Percentiles rank a stretch among this genome's conserved stretches.
Evolutionary conservation across 257 asterid species (phyloP).

Genomic region (Eustoma russellianum): DNA sequence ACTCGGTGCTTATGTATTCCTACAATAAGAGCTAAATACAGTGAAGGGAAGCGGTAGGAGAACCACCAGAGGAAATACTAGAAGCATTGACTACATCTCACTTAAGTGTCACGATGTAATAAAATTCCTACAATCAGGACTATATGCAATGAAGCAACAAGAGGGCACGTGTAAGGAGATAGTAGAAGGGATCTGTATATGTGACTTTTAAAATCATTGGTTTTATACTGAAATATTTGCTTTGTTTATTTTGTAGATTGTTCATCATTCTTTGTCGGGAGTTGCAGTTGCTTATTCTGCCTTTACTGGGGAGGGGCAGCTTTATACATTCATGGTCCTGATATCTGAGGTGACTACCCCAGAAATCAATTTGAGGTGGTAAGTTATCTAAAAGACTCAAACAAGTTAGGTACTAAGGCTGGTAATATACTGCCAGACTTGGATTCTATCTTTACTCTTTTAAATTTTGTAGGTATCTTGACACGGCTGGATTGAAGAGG

Average conservation of each 20-base stretch:
- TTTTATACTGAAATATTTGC: too few species aligned
- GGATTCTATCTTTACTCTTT: conserved; percentile 17
- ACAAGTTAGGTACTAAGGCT: not conserved
- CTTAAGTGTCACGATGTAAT: too few species aligned
- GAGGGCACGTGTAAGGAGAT: too few species aligned
- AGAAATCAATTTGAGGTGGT: conserved; percentile 91
- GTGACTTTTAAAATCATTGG: too few species aligned
- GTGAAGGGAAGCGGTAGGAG: too few species aligned
- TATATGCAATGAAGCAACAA: too few species aligned
- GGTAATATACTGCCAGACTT: conserved; percentile 2
- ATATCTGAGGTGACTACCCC: conserved; percentile 95
- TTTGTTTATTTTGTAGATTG: conserved; percentile 33
- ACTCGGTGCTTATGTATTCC: too few species aligned
- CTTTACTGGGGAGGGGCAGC: conserved; percentile 92
- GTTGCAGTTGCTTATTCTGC: conserved; percentile 83
- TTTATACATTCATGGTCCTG: conserved; percentile 94
- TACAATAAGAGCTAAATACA: too few species aligned
- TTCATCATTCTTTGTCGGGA: conserved; percentile 90
- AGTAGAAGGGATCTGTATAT: too few species aligned
- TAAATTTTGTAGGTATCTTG: conserved; percentile 64
- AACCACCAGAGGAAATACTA: too few species aligned
- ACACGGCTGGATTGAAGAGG: conserved; percentile 75
- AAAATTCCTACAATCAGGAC: too few species aligned
- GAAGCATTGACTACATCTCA: too few species aligned
- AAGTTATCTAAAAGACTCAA: conserved; percentile 12